Conservation (phyloP, 2,329 filamentous ascomycete genomes). For the Cladorrhinum sp. region DNA sequence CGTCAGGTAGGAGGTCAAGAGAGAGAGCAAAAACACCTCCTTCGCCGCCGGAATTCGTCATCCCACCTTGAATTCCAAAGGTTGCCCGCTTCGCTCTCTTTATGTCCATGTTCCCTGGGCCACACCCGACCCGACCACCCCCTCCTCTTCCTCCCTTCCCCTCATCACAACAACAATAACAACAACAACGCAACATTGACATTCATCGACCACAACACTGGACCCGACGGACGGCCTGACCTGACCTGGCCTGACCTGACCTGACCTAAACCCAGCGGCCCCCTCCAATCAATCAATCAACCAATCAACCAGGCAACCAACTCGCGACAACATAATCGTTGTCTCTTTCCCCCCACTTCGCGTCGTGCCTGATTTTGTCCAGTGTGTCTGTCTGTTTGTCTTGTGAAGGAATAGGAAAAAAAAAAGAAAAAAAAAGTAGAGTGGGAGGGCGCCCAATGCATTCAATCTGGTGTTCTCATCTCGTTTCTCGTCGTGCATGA, state of each 20-base stretch:
- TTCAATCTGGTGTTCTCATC: slow-evolving; percentile 24
- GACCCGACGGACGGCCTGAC: background rate
- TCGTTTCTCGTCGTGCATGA: slow-evolving; percentile 25
- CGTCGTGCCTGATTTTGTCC: background rate
- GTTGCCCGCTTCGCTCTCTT: background rate
- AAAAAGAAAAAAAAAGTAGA: background rate
- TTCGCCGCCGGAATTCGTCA: slow-evolving; percentile 19
- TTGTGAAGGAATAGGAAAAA: background rate
- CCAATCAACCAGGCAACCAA: background rate
- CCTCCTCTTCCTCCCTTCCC: background rate
- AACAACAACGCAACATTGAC: too few species aligned
- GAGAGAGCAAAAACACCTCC: slow-evolving; percentile 10
- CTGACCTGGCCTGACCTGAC: background rate
- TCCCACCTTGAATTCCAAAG: slow-evolving; percentile 12
- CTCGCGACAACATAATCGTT: background rate
- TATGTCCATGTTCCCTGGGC: background rate
- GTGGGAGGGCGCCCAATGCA: slow-evolving; percentile 16
- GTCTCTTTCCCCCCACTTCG: background rate
- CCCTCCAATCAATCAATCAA: background rate
- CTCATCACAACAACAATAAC: slow-evolving; percentile 4
- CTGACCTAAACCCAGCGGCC: background rate
- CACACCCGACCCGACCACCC: background rate
- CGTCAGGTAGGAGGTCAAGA: background rate
- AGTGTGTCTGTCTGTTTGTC: background rate
- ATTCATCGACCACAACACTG: too few species aligned